Evolutionary conservation across 768 basidiomycete genomes (phyloP).

Genomic region (Lactifluus volemus): DNA sequence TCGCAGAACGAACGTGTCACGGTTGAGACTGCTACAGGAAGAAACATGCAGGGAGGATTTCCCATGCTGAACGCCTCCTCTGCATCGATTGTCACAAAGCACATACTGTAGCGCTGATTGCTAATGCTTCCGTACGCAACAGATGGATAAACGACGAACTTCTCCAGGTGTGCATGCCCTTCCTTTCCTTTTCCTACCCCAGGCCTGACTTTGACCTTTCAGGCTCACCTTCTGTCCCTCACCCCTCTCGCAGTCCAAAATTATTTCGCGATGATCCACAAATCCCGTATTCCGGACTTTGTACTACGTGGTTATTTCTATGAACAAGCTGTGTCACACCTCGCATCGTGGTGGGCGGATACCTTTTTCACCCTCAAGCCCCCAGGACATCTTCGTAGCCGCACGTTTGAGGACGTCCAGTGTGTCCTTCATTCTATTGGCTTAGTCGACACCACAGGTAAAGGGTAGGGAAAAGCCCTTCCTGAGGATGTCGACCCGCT

Average conservation of each 20-base stretch:
- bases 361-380: constrained; percentile 57
- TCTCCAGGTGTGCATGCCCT: constrained; percentile 56
- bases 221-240: constrained; percentile 86
- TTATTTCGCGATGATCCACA: constrained; percentile 73
- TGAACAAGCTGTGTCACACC: constrained; percentile 64
- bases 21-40: constrained; percentile 25
- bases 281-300: constrained; percentile 70
- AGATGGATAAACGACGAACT: constrained; percentile 74
- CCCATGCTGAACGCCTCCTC: constrained; percentile 59
- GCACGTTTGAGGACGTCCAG: constrained; percentile 71
- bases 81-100: constrained; percentile 83
- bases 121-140: constrained; percentile 69
- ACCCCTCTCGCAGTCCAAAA: constrained; percentile 76
- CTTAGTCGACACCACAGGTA: constrained; percentile 13
- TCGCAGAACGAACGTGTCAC: not conserved
- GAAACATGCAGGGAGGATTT: constrained; percentile 31
- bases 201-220: constrained; percentile 10
- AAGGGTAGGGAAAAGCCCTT: constrained; percentile 9
- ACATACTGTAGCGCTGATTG: constrained; percentile 76
- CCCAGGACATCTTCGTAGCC: constrained; percentile 62
- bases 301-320: constrained; percentile 81
- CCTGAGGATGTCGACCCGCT: constrained; percentile 19
- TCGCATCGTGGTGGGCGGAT: constrained; percentile 79
- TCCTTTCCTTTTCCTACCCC: not conserved
- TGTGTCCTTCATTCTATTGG: constrained; percentile 17